phyloP scores from a whole-genome alignment of 2,329 filamentous ascomycete genomes.

The Alternaria infectoria region DNA sequence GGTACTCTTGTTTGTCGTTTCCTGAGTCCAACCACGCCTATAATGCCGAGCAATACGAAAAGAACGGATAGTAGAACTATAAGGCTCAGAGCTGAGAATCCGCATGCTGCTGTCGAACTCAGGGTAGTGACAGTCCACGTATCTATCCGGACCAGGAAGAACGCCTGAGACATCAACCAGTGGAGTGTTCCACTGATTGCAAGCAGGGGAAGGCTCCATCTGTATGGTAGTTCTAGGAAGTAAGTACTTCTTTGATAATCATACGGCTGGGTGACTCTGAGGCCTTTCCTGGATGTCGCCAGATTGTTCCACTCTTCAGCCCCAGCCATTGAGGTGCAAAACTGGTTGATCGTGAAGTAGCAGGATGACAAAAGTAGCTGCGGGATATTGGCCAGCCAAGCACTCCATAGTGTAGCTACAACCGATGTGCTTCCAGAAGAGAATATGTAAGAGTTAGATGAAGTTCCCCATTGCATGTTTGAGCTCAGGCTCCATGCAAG shows the following conservation, averaged over 20 bases:
- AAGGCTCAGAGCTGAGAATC: no score
- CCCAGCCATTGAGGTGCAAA: slow-evolving; percentile 55
- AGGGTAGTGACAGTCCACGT: no score
- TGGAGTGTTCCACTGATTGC: slow-evolving; percentile 43
- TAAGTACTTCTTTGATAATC: slow-evolving; percentile 49
- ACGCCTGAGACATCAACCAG: slow-evolving; percentile 53
- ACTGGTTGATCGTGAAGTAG: slow-evolving; percentile 54
- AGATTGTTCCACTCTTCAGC: slow-evolving; percentile 57
- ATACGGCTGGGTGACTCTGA: slow-evolving; percentile 46
- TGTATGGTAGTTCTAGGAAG: slow-evolving; percentile 50
- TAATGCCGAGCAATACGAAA: no score
- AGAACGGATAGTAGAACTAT: no score
- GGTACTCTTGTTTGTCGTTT: no score
- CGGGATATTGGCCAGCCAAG: slow-evolving; percentile 49
- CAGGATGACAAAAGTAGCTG: slow-evolving; percentile 56
- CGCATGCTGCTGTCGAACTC: no score
- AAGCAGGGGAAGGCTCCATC: slow-evolving; percentile 48
- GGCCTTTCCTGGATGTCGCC: slow-evolving; percentile 33
- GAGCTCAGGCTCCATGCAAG: no score
- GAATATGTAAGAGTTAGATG: no score
- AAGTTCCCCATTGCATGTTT: no score
- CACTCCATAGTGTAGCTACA: no score
- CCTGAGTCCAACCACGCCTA: no score
- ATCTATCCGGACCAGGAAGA: slow-evolving; percentile 46
- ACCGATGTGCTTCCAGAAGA: no score